These are phyloP conservation scores for Colletotrichum lentis DNA, from an alignment of 2,329 filamentous ascomycete species.

Conservation along the genomic window DNA sequence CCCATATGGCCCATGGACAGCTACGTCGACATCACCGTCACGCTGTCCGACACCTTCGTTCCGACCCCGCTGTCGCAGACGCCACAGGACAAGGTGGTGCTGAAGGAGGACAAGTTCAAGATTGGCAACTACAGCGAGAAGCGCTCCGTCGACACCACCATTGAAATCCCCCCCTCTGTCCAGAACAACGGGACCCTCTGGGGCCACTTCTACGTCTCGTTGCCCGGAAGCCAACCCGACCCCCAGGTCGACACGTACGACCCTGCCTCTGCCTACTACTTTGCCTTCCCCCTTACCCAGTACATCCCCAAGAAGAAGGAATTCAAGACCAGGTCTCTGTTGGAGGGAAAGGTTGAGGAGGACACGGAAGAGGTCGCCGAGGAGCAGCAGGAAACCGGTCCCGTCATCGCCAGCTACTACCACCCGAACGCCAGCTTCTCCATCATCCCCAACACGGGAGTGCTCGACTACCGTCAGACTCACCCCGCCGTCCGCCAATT, in stretches of 20 bases:
- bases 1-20: slow-evolving; percentile 89
- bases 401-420: slow-evolving; percentile 86
- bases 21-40: slow-evolving; percentile 82
- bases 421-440: slow-evolving; percentile 94
- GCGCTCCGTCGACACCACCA: slow-evolving; percentile 77
- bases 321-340: slow-evolving; percentile 84
- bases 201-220: slow-evolving; percentile 90
- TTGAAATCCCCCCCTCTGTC: slow-evolving; percentile 78
- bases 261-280: slow-evolving; percentile 79
- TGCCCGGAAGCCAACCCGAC: slow-evolving; percentile 79
- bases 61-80: slow-evolving; percentile 73
- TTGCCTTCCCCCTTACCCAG: slow-evolving; percentile 84
- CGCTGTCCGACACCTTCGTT: slow-evolving; percentile 78
- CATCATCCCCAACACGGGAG: slow-evolving; percentile 81
- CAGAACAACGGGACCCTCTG: slow-evolving; percentile 94
- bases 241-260: slow-evolving; percentile 78
- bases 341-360: slow-evolving; percentile 63
- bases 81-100: slow-evolving; percentile 73
- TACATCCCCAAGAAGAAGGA: slow-evolving; percentile 92
- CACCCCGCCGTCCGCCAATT: slow-evolving; percentile 80
- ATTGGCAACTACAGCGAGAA: slow-evolving; percentile 82
- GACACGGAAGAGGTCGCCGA: slow-evolving; percentile 63
- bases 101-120: slow-evolving; percentile 82
- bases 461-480: slow-evolving; percentile 70
- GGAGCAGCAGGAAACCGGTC: slow-evolving; percentile 65